A percentile compares a stretch with the other conserved stretches of the same genome.
These are phyloP conservation scores for Prunus yedoensis DNA, from an alignment of 331 rosid species.

Conservation along the genomic window DNA sequence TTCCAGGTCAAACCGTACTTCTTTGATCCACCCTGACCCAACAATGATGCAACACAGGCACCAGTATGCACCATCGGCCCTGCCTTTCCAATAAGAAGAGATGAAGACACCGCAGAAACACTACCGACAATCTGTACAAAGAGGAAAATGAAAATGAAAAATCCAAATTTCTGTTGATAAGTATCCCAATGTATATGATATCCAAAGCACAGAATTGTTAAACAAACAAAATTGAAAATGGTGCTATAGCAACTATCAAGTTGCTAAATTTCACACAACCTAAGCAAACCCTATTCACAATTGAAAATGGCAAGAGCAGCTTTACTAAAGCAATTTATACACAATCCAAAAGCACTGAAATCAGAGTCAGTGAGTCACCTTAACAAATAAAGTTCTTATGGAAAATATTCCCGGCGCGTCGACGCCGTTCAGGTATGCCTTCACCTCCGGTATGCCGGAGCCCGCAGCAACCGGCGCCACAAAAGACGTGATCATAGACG, in stretches of 20 bases:
- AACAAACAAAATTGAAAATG: background rate
- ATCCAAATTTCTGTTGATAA: background rate
- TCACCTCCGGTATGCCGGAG: constrained; percentile 97
- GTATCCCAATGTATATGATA: background rate
- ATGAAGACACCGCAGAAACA: constrained; percentile 82
- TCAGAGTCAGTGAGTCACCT: constrained; percentile 43
- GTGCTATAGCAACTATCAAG: background rate
- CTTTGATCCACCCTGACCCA: constrained; percentile 86
- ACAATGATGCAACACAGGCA: constrained; percentile 85
- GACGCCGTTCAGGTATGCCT: constrained; percentile 92
- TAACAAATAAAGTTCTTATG: constrained; percentile 59
- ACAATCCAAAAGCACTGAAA: background rate
- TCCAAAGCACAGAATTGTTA: background rate
- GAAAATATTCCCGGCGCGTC: constrained; percentile 85
- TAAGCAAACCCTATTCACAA: background rate
- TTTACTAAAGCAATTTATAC: background rate
- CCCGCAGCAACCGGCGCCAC: constrained; percentile 88
- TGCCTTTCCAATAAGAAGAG: constrained; percentile 86
- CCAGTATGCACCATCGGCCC: constrained; percentile 99
- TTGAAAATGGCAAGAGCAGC: background rate
- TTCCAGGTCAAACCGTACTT: constrained; percentile 69
- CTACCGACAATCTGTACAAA: constrained; percentile 81
- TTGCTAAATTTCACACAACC: background rate
- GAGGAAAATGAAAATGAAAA: constrained; percentile 6
- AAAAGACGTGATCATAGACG: constrained; percentile 61